Evolutionary conservation across 148 eudicot species (phyloP).

Genomic region (Polygonum maritimum): DNA sequence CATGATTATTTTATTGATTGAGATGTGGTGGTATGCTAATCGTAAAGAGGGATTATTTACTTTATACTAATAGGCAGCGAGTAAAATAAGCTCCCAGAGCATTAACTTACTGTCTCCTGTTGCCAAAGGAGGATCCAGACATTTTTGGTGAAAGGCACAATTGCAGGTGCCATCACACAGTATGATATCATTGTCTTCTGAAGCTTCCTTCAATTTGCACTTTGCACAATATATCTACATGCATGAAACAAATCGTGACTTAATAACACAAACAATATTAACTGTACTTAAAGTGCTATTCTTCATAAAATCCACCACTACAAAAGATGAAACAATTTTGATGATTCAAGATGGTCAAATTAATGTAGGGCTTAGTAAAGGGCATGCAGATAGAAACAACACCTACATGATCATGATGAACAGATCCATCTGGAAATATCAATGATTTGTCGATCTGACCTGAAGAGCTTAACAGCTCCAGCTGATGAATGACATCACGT

Average conservation of each 20-base stretch:
- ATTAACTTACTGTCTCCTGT: conserved; percentile 75
- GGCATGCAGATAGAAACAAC: conserved; percentile 11
- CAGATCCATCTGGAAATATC: conserved; percentile 85
- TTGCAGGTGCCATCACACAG: conserved; percentile 94
- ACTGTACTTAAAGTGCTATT: background rate
- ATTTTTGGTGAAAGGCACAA: conserved; percentile 88
- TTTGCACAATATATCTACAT: conserved; percentile 75
- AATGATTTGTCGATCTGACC: conserved; percentile 68
- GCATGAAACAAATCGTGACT: conserved; percentile 1
- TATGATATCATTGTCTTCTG: conserved; percentile 85
- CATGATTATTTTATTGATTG: background rate
- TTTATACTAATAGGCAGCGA: background rate
- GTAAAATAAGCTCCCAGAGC: background rate
- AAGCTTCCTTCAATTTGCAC: conserved; percentile 76
- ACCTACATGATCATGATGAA: conserved; percentile 90
- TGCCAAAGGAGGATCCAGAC: conserved; percentile 85
- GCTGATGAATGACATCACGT: conserved; percentile 73
- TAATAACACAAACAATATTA: background rate
- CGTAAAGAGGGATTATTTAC: background rate
- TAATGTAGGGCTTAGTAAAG: background rate
- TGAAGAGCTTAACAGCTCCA: conserved; percentile 76
- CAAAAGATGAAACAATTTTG: background rate
- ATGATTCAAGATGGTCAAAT: background rate
- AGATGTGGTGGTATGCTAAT: background rate
- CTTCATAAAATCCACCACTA: background rate